Conservation (phyloP, 257 asterid genomes). For the Fraxinus americana region DNA sequence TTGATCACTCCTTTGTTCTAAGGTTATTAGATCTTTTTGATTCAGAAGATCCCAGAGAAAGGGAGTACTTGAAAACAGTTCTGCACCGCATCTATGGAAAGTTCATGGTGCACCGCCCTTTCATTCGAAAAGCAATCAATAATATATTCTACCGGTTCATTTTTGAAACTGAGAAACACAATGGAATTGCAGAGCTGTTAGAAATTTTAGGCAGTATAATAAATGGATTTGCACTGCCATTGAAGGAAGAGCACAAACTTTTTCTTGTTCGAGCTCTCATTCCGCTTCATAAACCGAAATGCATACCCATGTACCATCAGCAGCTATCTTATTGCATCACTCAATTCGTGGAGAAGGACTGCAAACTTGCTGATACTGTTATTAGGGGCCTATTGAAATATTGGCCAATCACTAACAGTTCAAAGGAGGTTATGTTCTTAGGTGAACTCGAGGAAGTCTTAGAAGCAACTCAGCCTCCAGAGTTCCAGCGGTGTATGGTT, state of each 20-base stretch:
- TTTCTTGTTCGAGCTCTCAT: conserved; percentile 66
- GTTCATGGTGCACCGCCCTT: conserved; percentile 77
- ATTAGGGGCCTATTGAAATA: conserved; percentile 74
- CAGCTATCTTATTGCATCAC: conserved; percentile 78
- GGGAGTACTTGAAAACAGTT: conserved; percentile 65
- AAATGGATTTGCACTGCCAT: conserved; percentile 70
- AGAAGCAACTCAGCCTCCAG: conserved; percentile 83
- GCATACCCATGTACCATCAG: conserved; percentile 70
- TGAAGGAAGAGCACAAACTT: conserved; percentile 72
- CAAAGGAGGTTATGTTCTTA: conserved; percentile 81
- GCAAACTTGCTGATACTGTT: conserved; percentile 85
- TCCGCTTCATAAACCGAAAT: conserved; percentile 78
- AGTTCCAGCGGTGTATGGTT: conserved; percentile 83
- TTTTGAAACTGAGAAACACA: conserved; percentile 69
- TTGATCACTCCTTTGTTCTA: conserved; percentile 65
- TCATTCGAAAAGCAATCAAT: conserved; percentile 64
- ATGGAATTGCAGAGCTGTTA: conserved; percentile 66
- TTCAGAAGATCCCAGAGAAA: conserved; percentile 72
- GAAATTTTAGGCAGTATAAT: conserved; percentile 72
- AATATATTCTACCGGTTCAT: conserved; percentile 59
- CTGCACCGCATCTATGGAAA: conserved; percentile 67
- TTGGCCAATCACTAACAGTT: conserved; percentile 85
- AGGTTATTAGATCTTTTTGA: conserved; percentile 62
- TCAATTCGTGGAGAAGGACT: conserved; percentile 79
- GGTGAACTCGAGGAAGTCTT: conserved; percentile 84